Evolutionary conservation across 2,329 filamentous ascomycete genomes (phyloP).

Genomic region (Didymella pinodella): DNA sequence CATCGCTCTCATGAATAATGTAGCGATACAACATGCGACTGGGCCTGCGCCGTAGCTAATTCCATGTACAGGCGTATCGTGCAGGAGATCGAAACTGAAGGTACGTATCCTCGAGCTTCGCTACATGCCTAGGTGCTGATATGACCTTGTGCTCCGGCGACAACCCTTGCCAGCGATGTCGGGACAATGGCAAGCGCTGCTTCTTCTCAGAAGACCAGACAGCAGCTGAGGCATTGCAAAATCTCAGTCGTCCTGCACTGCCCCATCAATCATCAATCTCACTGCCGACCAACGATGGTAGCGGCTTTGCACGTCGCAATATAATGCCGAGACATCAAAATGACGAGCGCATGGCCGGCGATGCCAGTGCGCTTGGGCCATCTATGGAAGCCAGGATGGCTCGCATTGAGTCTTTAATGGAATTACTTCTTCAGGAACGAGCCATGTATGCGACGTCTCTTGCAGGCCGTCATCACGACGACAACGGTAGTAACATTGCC

Average conservation of each 20-base stretch:
- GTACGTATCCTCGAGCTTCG: constrained; percentile 20
- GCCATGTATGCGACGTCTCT: constrained; percentile 33
- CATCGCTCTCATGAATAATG: constrained; percentile 15
- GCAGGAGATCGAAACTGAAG: constrained; percentile 49
- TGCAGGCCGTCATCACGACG: constrained; percentile 41
- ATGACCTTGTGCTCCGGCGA: constrained; percentile 43
- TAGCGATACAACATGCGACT: neutral
- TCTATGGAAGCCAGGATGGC: constrained; percentile 49
- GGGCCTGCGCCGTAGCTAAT: constrained; percentile 24
- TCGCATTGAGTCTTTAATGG: constrained; percentile 48
- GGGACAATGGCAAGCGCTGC: constrained; percentile 47
- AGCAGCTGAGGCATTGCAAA: constrained; percentile 48
- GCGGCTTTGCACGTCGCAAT: constrained; percentile 26
- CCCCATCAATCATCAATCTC: constrained; percentile 28
- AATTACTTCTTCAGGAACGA: constrained; percentile 44
- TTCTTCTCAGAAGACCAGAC: constrained; percentile 51
- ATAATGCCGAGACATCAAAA: constrained; percentile 33
- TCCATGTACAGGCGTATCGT: constrained; percentile 40
- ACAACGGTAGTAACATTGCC: constrained; percentile 26
- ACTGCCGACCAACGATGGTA: constrained; percentile 22
- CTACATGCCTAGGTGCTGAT: constrained; percentile 11
- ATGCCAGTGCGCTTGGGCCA: constrained; percentile 36
- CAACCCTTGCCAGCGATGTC: constrained; percentile 47
- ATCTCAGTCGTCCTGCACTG: constrained; percentile 44
- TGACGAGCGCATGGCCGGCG: constrained; percentile 37